Conservation (phyloP, 2,329 filamentous ascomycete genomes). For the Ophiosphaerella korrae region DNA sequence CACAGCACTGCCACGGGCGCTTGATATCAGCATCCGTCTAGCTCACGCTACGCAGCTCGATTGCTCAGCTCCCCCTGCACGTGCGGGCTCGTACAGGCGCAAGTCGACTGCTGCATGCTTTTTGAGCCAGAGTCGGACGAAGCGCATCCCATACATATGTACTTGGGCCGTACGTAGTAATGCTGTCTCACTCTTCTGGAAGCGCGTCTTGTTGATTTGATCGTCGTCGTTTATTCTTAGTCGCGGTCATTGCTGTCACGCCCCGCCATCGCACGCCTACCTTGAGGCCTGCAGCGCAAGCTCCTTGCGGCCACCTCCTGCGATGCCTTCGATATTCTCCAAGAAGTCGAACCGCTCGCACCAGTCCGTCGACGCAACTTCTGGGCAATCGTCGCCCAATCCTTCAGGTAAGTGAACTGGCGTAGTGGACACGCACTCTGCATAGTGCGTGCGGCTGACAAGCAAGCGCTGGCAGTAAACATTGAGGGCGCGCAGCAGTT, state of each 20-base stretch:
- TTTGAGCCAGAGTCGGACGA: slow-evolving; percentile 23
- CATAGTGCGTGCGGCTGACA: slow-evolving; percentile 41
- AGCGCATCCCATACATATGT: slow-evolving; percentile 5
- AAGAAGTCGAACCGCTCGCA: slow-evolving; percentile 46
- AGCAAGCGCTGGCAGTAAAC: slow-evolving; percentile 41
- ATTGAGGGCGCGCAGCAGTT: slow-evolving; percentile 38
- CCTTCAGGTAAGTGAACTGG: slow-evolving; percentile 39
- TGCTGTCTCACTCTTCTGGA: slow-evolving; percentile 23
- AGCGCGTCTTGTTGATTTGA: slow-evolving; percentile 22
- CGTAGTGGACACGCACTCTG: slow-evolving; percentile 11
- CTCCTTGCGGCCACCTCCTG: slow-evolving; percentile 30
- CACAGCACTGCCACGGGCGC: slow-evolving; percentile 41
- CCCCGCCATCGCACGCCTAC: slow-evolving; percentile 25
- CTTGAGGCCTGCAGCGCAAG: slow-evolving; percentile 22
- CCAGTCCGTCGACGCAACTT: slow-evolving; percentile 42
- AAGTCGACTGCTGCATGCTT: slow-evolving; percentile 23
- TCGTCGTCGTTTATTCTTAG: slow-evolving; percentile 42
- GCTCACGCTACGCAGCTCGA: slow-evolving; percentile 21
- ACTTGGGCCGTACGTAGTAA: not conserved
- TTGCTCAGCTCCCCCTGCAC: slow-evolving; percentile 34
- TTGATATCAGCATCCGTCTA: slow-evolving; percentile 23
- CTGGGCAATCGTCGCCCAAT: slow-evolving; percentile 42
- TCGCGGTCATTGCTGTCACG: slow-evolving; percentile 22
- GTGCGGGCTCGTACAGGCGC: slow-evolving; percentile 26
- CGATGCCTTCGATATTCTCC: slow-evolving; percentile 46